phyloP scores from a whole-genome alignment of 352 stramenopile genomes.

The Pythium rhizo-oryzae region DNA sequence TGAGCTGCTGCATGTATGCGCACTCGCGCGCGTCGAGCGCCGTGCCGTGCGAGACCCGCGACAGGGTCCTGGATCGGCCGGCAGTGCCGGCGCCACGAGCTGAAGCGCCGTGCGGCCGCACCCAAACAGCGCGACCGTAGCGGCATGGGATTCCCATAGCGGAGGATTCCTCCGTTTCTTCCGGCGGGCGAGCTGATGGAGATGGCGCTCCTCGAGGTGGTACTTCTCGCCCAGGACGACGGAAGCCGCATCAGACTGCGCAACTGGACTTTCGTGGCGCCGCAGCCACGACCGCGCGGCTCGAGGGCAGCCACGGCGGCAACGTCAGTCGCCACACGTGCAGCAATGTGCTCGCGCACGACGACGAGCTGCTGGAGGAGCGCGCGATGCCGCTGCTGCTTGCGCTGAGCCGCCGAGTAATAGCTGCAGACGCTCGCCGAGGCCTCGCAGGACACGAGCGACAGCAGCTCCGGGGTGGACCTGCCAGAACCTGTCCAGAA shows the following conservation, averaged over 20 bases:
- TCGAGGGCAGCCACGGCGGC: neutral
- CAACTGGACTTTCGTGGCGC: slow-evolving; percentile 56
- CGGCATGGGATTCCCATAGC: no score
- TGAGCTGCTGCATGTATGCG: no score
- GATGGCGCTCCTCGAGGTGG: slow-evolving; percentile 51
- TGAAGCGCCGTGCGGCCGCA: no score
- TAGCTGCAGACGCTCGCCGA: slow-evolving; percentile 26
- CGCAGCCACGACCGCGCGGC: slow-evolving; percentile 10
- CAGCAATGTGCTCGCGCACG: slow-evolving; percentile 70
- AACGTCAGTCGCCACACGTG: slow-evolving; percentile 47
- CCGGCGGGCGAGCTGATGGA: no score
- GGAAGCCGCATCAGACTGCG: slow-evolving; percentile 67
- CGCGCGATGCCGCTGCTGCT: slow-evolving; percentile 55
- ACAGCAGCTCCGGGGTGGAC: neutral
- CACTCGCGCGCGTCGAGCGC: no score
- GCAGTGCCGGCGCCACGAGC: no score
- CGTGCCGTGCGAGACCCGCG: no score
- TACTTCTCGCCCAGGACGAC: slow-evolving; percentile 65
- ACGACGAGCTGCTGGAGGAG: slow-evolving; percentile 68
- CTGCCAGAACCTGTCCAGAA: slow-evolving; percentile 14
- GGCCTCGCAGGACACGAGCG: neutral
- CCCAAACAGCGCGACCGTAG: no score
- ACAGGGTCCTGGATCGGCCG: no score
- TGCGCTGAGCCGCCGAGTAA: slow-evolving; percentile 54
- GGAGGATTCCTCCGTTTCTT: no score